Percentiles rank a stretch among this genome's conserved stretches.
Conservation (phyloP, 2,329 filamentous ascomycete genomes). For the Alternaria arbusti region DNA sequence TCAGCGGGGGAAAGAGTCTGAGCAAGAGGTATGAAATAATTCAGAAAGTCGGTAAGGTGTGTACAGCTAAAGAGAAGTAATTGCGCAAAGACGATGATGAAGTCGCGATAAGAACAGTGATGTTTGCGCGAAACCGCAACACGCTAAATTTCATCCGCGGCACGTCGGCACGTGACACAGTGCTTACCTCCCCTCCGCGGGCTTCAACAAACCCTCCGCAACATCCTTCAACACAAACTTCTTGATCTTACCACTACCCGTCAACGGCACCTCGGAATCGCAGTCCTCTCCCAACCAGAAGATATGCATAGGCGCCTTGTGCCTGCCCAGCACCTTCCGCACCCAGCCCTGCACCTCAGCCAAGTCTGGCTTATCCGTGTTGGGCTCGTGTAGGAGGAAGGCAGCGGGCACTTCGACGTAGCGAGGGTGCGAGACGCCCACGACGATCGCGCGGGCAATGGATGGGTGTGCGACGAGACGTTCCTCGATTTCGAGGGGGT, state of each 20-base stretch:
- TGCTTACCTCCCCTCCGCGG: conserved; percentile 3
- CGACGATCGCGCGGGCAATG: conserved; percentile 70
- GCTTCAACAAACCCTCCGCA: conserved; percentile 33
- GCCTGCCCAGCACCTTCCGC: conserved; percentile 46
- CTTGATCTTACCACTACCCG: conserved; percentile 55
- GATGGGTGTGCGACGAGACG: conserved; percentile 69
- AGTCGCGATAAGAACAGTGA: not conserved
- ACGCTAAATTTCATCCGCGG: not conserved
- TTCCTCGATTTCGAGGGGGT: conserved; percentile 78
- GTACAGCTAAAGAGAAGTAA: not conserved
- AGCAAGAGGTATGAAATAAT: not conserved
- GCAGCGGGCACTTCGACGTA: conserved; percentile 77
- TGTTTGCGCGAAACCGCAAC: not conserved
- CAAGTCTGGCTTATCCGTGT: conserved; percentile 31
- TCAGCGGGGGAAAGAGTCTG: not conserved
- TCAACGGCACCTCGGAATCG: conserved; percentile 47
- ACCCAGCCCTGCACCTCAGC: conserved; percentile 49
- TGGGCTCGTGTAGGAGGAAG: conserved; percentile 57
- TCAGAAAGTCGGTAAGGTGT: not conserved
- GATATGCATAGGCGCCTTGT: conserved; percentile 69
- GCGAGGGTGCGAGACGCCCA: conserved; percentile 71
- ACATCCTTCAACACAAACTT: conserved; percentile 48
- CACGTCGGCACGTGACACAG: not conserved
- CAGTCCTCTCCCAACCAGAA: conserved; percentile 72
- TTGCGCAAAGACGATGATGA: not conserved